Evolutionary conservation across 139 green algal genomes (phyloP).

Genomic region (Yamagishiella unicocca): DNA sequence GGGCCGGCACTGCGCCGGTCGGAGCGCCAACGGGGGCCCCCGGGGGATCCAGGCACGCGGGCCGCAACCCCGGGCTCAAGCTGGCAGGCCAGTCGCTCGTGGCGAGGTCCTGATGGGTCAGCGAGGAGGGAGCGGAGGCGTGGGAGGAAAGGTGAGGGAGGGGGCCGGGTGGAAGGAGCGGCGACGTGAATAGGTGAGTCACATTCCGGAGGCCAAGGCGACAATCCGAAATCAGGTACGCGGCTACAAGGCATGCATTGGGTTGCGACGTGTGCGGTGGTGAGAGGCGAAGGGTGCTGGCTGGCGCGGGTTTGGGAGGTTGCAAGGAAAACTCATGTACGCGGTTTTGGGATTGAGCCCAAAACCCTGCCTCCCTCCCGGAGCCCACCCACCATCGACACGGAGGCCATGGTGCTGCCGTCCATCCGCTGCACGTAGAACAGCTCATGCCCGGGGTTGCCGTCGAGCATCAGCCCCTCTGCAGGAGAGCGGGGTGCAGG

Average conservation of each 20-base stretch:
- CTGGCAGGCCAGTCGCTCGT: background rate
- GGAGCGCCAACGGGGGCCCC: too few relatives aligned
- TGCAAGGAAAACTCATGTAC: background rate
- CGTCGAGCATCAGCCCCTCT: background rate
- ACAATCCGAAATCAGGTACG: background rate
- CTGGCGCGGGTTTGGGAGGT: too few relatives aligned
- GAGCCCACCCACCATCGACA: background rate
- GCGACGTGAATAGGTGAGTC: background rate
- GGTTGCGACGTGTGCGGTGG: too few relatives aligned
- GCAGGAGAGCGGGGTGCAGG: background rate
- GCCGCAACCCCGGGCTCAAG: background rate
- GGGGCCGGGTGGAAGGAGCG: background rate
- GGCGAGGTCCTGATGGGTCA: background rate
- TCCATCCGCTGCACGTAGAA: conserved; percentile 25
- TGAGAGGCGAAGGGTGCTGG: too few relatives aligned
- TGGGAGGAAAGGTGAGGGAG: background rate
- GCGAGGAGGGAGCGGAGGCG: background rate
- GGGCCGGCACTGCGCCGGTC: background rate
- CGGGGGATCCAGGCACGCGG: background rate
- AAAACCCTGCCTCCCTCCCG: background rate
- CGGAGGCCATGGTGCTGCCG: conserved; percentile 9
- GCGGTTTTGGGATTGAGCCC: background rate
- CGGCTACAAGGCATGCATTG: background rate
- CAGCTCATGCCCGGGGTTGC: background rate
- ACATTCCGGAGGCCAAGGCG: background rate